These are phyloP conservation scores for Phytomonas francai DNA, from an alignment of 208 protist species.

Conservation along the genomic window DNA sequence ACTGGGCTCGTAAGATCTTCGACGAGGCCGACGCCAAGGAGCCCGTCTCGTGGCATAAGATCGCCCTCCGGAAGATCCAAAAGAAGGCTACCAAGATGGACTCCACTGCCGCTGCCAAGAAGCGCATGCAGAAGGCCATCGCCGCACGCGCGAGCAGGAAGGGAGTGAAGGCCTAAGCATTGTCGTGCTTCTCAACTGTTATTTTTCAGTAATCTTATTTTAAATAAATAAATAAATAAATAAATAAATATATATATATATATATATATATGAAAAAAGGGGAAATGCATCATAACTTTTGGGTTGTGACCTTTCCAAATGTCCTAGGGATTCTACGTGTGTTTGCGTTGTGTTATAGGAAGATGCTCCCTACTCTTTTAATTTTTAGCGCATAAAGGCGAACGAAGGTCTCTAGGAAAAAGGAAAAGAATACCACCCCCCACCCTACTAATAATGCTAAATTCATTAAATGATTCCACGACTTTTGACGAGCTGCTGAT, in stretches of 20 bases:
- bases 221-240: neutral
- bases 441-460: slow-evolving; percentile 1
- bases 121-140: slow-evolving; percentile 86
- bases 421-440: neutral
- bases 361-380: neutral
- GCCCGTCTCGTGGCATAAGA: slow-evolving; percentile 86
- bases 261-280: neutral
- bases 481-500: slow-evolving; percentile 31
- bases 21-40: slow-evolving; percentile 84
- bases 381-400: neutral
- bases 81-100: slow-evolving; percentile 85
- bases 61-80: slow-evolving; percentile 77
- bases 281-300: neutral
- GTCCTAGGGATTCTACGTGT: neutral
- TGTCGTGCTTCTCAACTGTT: slow-evolving; percentile 11
- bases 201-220: slow-evolving; percentile 8
- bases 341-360: neutral
- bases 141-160: slow-evolving; percentile 58
- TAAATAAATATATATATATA: neutral
- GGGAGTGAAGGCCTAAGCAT: slow-evolving; percentile 14
- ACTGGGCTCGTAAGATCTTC: slow-evolving; percentile 89
- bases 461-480: slow-evolving; percentile 5
- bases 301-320: neutral
- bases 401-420: neutral
- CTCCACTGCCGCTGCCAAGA: slow-evolving; percentile 59